Evolutionary conservation across 768 basidiomycete genomes (phyloP).

Genomic region (Sporobolomyces roseus): DNA sequence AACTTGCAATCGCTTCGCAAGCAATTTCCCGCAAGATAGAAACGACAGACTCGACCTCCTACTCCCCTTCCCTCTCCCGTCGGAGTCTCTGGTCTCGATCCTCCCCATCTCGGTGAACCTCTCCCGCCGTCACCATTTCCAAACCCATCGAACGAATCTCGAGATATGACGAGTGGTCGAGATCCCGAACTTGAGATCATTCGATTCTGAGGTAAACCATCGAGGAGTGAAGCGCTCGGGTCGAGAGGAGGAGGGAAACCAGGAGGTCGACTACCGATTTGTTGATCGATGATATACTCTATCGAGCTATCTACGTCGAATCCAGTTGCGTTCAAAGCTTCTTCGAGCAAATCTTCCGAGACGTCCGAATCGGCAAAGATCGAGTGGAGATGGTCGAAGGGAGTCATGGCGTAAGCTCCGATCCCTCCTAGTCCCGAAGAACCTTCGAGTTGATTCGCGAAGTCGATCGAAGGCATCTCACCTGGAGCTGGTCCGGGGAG

Average conservation of each 20-base stretch:
- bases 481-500: constrained; percentile 33
- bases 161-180: constrained; percentile 43
- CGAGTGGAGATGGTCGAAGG: constrained; percentile 88
- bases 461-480: constrained; percentile 40
- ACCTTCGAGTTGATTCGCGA: constrained; percentile 33
- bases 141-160: constrained; percentile 45
- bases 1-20: constrained; percentile 94
- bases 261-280: constrained; percentile 50
- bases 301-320: constrained; percentile 96
- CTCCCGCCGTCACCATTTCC: constrained; percentile 37
- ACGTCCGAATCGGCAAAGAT: constrained; percentile 82
- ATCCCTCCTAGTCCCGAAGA: constrained; percentile 22
- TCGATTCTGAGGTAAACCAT: constrained; percentile 14
- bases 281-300: constrained; percentile 79
- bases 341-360: constrained; percentile 85
- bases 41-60: constrained; percentile 71
- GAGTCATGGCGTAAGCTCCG: constrained; percentile 65
- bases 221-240: constrained; percentile 54
- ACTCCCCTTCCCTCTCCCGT: constrained; percentile 44
- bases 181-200: constrained; percentile 30
- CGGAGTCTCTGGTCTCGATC: constrained; percentile 42
- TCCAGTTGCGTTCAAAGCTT: constrained; percentile 76
- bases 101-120: constrained; percentile 36
- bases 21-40: constrained; percentile 95
- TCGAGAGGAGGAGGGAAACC: constrained; percentile 46